Evolutionary conservation across 2,329 filamentous ascomycete genomes (phyloP), one percentile per base, ranked within the genome.

Genomic region (Torrubiella hemipterigena): DNA sequence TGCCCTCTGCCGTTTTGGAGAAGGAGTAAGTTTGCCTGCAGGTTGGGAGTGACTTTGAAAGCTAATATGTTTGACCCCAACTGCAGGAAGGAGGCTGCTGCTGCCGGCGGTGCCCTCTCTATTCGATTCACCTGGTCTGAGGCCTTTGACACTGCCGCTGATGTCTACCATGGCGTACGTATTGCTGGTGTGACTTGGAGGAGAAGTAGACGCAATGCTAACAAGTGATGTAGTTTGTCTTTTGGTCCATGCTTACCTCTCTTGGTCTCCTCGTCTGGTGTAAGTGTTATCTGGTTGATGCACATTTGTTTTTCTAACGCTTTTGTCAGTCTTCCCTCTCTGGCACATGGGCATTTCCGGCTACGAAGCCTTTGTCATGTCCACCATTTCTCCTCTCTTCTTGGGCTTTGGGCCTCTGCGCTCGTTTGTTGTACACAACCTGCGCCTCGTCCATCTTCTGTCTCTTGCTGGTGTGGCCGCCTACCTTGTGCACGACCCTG

Each of bases 261-360:
- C 66, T 98, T 31, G 87, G 85, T 17, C 66, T 98, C 27, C 67
- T 83, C 25, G 81, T 98, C 27, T 98, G 91, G 91, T 98, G 80
- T 85, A 74, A 70, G 80, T 72, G n/a, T 22, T 10, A 10, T 18
- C 4, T 8, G 4, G 16, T 18, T 6, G 6, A 2, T 18, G 7
- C 17, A 7, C 14, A 8, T 15, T n/a, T n/a, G 16, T 12, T 18
- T 13, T 27, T 18, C 32, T 39, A 31, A 38, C 26, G 16, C 27
- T 32, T 12, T 27, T n/a, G n/a, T 16, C 27, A 85, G 81, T 93
- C 56, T 98, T 98, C 53, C 91, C 91, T 11, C 72, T 98, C 9
- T 98, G 91, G 91, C 77, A 95, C 54, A 98, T 98, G 91, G 91
- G 91, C 17, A 93, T 98, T 38, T 96, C 89, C 4, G 91, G 91